Conservation (phyloP, 2,329 filamentous ascomycete species). For the Pyrenophora tritici-repentis region DNA sequence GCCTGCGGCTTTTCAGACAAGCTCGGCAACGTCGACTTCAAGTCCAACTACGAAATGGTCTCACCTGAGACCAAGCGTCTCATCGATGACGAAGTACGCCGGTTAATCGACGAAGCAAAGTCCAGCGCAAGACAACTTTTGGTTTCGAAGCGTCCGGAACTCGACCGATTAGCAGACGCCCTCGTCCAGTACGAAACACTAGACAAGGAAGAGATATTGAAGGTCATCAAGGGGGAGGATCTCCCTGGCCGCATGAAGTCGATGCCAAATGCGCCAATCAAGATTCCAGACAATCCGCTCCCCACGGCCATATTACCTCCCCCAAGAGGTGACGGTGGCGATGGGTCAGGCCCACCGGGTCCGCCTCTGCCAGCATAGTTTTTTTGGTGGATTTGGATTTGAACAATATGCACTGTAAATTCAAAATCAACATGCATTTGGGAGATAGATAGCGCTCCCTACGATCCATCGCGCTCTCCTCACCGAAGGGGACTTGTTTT, state of each 20-base stretch:
- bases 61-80: slow-evolving; percentile 84
- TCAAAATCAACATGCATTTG: too few relatives aligned
- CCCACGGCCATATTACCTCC: slow-evolving; percentile 22
- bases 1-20: slow-evolving; percentile 85
- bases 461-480: too few relatives aligned
- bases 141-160: slow-evolving; percentile 75
- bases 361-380: slow-evolving; percentile 27
- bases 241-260: slow-evolving; percentile 69
- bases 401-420: too few relatives aligned
- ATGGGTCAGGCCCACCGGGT: slow-evolving; percentile 18
- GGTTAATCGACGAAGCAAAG: slow-evolving; percentile 80
- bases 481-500: too few relatives aligned
- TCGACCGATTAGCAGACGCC: slow-evolving; percentile 86
- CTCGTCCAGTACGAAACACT: slow-evolving; percentile 94
- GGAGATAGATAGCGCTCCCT: too few relatives aligned
- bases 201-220: slow-evolving; percentile 85
- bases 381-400: too few relatives aligned
- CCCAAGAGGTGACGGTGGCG: slow-evolving; percentile 20
- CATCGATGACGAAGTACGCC: slow-evolving; percentile 87
- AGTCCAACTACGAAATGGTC: slow-evolving; percentile 76
- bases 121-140: slow-evolving; percentile 74
- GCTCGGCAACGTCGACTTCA: slow-evolving; percentile 88
- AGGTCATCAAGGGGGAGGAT: slow-evolving; percentile 85
- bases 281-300: slow-evolving; percentile 62
- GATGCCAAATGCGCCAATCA: slow-evolving; percentile 65